Conservation (phyloP, 495 filamentous ascomycete species). For the Penicillium pancosmium region DNA sequence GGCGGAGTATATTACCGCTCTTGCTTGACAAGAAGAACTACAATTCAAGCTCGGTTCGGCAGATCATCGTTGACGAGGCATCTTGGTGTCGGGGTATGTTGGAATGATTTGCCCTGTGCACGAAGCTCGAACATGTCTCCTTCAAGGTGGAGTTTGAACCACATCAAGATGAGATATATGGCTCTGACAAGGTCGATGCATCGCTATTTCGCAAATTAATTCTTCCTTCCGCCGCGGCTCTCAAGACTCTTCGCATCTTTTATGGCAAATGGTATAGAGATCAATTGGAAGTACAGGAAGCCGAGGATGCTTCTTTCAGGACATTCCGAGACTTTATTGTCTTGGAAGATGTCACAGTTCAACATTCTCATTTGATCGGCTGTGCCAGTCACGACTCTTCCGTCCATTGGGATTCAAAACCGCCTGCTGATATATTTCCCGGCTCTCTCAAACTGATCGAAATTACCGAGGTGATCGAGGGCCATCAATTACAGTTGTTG, state of each 20-base stretch:
- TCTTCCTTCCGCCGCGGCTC: neutral
- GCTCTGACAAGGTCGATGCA: neutral
- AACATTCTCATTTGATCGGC: neutral
- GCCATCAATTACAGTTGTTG: neutral
- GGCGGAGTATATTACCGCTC: no score
- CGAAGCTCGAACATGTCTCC: neutral
- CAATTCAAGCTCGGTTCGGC: neutral
- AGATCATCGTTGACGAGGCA: neutral
- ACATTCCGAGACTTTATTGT: neutral
- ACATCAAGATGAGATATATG: neutral
- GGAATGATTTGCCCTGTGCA: neutral
- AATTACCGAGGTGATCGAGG: neutral
- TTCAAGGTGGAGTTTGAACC: neutral
- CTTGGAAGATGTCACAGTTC: neutral
- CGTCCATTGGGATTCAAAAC: neutral
- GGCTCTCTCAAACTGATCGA: neutral
- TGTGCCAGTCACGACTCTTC: neutral
- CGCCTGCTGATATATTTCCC: neutral
- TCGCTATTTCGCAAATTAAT: neutral
- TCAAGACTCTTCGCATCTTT: neutral
- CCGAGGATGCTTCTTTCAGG: neutral
- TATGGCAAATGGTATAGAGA: neutral
- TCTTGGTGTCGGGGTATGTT: neutral
- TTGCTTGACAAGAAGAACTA: no score
- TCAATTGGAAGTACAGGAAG: neutral